Evolutionary conservation across 257 asterid species (phyloP), one percentile per base, ranked within the genome.

Genomic region (Petunia axillaris): DNA sequence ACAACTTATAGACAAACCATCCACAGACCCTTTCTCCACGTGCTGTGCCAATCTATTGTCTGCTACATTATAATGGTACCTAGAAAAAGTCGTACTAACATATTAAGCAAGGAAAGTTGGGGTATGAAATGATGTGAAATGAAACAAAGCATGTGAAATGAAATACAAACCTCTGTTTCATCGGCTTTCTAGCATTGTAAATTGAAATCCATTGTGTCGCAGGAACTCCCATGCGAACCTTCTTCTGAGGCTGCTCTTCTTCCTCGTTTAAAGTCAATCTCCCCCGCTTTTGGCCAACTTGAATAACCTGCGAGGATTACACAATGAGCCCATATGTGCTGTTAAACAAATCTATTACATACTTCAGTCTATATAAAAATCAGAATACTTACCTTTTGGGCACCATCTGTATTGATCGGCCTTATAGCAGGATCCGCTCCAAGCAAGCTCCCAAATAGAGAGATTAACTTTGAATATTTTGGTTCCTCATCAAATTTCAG

Each of bases 401-500:
- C 91, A 52, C 91, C 89, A 36, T 87, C 91, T n/a, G 86, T 87
- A 67, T 87, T 84, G 67, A 87, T 75, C 11, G 91, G 91, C 79
- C 91, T 84, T 48, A 80, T 64, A 65, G 86, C 39, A 85, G 91
- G 91, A 83, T 87, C 85, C 5, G 86, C 81, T 66, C 87, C 91
- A 66, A 87, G 83, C 58, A 87, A 79, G 35, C 87, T 85, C 60
- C 67, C 86, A 80, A 88, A 88, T 36, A 88, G 84, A 75, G 91
- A 88, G 75, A 88, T 85, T 35, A 85, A 59, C 79, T 82, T 88
- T 6, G 89, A 80, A 84, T 88, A 88, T 44, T 88, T 88, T 4
- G 91, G 91, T 79, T 88, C 91, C 65, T 88, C 91, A 76, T 88
- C 91, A 75, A 85, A 85, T 64, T 84, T 88, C 85, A 88, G 54